Evolutionary conservation across 176 grass and related monocot genomes (phyloP).

Genomic region (Oryza glumipatula): DNA sequence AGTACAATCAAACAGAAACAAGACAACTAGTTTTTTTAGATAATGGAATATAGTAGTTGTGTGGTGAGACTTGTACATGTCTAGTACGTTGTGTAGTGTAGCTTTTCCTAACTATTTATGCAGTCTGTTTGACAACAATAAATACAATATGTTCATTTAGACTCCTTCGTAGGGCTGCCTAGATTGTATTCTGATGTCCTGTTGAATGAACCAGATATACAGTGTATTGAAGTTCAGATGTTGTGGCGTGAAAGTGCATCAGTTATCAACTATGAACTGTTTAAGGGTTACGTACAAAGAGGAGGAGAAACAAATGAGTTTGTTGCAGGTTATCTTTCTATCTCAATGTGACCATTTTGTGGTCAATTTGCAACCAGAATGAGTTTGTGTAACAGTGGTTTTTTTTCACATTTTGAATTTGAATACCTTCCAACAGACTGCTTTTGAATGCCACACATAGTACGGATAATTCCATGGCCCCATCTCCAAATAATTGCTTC

Average conservation of each 20-base stretch:
- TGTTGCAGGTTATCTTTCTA: constrained; percentile 69
- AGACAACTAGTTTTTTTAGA: neutral
- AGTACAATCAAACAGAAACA: constrained; percentile 14
- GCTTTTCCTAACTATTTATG: neutral
- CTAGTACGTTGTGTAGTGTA: too few relatives aligned
- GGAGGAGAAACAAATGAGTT: constrained; percentile 76
- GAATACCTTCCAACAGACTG: neutral
- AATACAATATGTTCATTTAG: neutral
- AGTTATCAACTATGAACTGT: constrained; percentile 64
- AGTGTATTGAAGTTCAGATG: constrained; percentile 69
- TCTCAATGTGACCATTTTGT: constrained; percentile 10
- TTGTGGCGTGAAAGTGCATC: constrained; percentile 72
- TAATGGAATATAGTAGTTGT: neutral
- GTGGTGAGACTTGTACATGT: too few relatives aligned
- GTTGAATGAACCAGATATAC: constrained; percentile 66
- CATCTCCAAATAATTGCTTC: constrained; percentile 1
- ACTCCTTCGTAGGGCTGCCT: constrained; percentile 13
- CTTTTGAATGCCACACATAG: neutral
- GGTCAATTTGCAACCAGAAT: neutral
- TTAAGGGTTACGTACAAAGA: constrained; percentile 64
- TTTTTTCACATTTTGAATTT: neutral
- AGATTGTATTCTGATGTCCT: constrained; percentile 36
- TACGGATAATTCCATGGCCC: neutral
- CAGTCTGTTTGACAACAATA: neutral
- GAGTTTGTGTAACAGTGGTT: constrained; percentile 23